phyloP scores from a whole-genome alignment of 2,329 filamentous ascomycete species.

The Tympanopsis confertula region DNA sequence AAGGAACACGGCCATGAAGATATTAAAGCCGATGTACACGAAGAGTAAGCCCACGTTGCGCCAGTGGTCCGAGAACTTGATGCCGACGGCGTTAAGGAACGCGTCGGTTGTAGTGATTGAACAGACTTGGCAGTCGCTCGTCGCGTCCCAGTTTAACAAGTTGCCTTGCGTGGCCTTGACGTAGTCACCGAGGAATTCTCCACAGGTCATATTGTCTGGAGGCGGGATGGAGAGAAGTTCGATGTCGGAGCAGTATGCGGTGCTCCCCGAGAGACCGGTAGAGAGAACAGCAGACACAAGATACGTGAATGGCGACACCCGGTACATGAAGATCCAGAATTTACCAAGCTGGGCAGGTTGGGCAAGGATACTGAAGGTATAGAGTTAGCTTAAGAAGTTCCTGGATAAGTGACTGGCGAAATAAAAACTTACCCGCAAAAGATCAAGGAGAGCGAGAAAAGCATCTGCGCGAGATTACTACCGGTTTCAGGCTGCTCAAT shows the following conservation, averaged over 20 bases:
- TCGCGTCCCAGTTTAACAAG: slow-evolving; percentile 35
- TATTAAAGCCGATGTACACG: slow-evolving; percentile 46
- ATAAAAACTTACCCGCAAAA: slow-evolving; percentile 39
- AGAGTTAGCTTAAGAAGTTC: slow-evolving; percentile 5
- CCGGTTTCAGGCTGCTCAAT: slow-evolving; percentile 66
- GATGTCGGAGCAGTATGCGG: slow-evolving; percentile 54
- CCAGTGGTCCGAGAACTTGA: slow-evolving; percentile 49
- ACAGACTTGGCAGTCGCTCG: slow-evolving; percentile 42
- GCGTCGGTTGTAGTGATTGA: slow-evolving; percentile 35
- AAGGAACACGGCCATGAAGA: slow-evolving; percentile 37
- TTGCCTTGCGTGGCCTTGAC: slow-evolving; percentile 37
- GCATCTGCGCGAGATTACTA: slow-evolving; percentile 63
- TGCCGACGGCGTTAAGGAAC: slow-evolving; percentile 33
- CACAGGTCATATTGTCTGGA: slow-evolving; percentile 42
- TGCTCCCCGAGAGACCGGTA: slow-evolving; percentile 55
- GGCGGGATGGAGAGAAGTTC: slow-evolving; percentile 62
- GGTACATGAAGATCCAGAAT: slow-evolving; percentile 81
- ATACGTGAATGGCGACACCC: slow-evolving; percentile 73
- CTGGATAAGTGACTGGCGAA: slow-evolving; percentile 8
- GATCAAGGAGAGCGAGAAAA: slow-evolving; percentile 62
- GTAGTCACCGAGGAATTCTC: slow-evolving; percentile 41
- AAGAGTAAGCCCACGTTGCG: slow-evolving; percentile 56
- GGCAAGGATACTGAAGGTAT: slow-evolving; percentile 48
- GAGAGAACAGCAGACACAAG: slow-evolving; percentile 63
- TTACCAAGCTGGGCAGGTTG: slow-evolving; percentile 48